Base-by-base conservation (phyloP, 2,329 filamentous ascomycete species). In the Diplodia scrobiculata region DNA sequence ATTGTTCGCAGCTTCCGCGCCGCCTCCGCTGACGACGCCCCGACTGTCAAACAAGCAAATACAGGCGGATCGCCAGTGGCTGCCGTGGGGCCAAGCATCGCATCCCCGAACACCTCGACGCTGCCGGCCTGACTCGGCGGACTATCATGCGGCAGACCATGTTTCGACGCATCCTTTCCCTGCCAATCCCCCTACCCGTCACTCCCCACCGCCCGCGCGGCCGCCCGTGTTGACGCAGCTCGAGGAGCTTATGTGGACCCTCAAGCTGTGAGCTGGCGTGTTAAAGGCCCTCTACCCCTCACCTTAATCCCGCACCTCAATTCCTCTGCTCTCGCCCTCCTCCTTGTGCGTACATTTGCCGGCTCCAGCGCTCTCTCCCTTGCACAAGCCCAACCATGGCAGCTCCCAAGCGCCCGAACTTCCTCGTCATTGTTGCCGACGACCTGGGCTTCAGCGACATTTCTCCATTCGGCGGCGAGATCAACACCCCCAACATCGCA, bases 391-490 rank as follows among this genome's bases (percentile, higher is more conserved):
- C 14, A 17, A 45, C 48, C 45, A 63, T 66, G 55, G 55, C 65
- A 29, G 34, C 65, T 32, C 36, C 48, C 67, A 82, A 81, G 73
- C 81, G 82, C 48, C 85, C 85, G 21, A 87, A 87, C 72, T 87
- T 87, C 74, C 82, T 87, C 63, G 79, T 87, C 69, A 80, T 86
- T 67, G 80, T 86, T 50, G 84, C 84, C 34, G 84, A 86, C 72
- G 84, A 87, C 72, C 78, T 87, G 19, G 84, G 84, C n/a, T 87
- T 86, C 78, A 83, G 83, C 53, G 86, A 88, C 69, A 79, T 86
- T 21, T 82, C 82, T 55, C 83, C 82, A 71, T 88, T 86, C 70
- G 86, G 86, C 51, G 81, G 83, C 68, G 85, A 88, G 74, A 87
- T 88, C 70, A 80, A 81, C 41, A 88, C 86, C 0, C 86, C 86